Evolutionary conservation across 2,329 filamentous ascomycete species (phyloP).

Genomic region (Chaetothyriales sp.): DNA sequence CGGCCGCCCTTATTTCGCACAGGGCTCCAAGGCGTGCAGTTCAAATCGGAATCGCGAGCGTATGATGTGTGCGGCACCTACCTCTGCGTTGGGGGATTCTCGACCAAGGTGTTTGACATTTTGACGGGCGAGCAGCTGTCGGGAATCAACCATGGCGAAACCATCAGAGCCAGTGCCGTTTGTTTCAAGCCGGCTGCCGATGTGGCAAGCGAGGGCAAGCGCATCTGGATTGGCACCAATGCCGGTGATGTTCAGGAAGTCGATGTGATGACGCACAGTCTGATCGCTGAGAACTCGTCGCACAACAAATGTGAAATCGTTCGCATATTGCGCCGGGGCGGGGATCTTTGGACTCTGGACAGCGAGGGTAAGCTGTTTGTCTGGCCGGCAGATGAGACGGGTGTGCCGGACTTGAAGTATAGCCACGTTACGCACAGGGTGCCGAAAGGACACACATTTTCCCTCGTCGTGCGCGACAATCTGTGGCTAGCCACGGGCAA

Average conservation of each 20-base stretch:
- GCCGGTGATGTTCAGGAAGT: slow-evolving; percentile 78
- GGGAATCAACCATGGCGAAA: slow-evolving; percentile 71
- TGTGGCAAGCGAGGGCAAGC: slow-evolving; percentile 63
- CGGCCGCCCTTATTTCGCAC: slow-evolving; percentile 61
- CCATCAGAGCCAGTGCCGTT: slow-evolving; percentile 63
- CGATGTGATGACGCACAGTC: slow-evolving; percentile 58
- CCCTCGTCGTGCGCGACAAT: slow-evolving; percentile 68
- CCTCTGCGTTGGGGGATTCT: slow-evolving; percentile 70
- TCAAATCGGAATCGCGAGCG: slow-evolving; percentile 72
- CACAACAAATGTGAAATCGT: slow-evolving; percentile 68
- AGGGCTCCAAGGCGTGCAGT: slow-evolving; percentile 59
- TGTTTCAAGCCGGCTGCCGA: slow-evolving; percentile 70
- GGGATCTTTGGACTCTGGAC: slow-evolving; percentile 88
- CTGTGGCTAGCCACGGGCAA: slow-evolving; percentile 83
- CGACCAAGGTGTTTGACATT: slow-evolving; percentile 80
- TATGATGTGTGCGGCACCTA: slow-evolving; percentile 80
- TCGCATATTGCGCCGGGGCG: slow-evolving; percentile 70
- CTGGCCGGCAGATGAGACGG: slow-evolving; percentile 65
- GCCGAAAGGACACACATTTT: slow-evolving; percentile 70
- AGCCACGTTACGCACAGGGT: slow-evolving; percentile 65
- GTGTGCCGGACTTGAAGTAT: slow-evolving; percentile 57
- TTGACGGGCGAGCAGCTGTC: slow-evolving; percentile 66
- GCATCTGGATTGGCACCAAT: slow-evolving; percentile 81
- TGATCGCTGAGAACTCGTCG: slow-evolving; percentile 54
- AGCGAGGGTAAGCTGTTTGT: slow-evolving; percentile 74